Evolutionary conservation across 495 filamentous ascomycete genomes (phyloP), one percentile per base, ranked within the genome.

Genomic region (Lasiosphaeriaceae sp.): DNA sequence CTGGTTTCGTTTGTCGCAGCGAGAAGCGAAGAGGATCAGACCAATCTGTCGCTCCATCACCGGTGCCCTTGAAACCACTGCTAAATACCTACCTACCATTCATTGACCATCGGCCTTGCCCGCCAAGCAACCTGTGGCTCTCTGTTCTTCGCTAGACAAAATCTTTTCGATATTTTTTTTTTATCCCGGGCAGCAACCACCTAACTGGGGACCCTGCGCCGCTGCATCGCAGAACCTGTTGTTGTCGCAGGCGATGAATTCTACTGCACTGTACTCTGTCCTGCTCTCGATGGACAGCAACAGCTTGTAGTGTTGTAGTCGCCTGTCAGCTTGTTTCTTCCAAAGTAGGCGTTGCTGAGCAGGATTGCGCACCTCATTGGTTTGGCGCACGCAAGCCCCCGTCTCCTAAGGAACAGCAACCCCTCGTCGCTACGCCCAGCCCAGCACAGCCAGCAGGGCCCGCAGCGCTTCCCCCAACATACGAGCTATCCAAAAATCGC

Each of bases 401-500:
- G 64, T 66, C 58, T 55, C 61, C 64, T 55, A 43, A 64, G 61
- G 56, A 57, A 66, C 57, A 64, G 61, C 54, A 55, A 66, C 57
- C 64, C 64, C 64, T 63, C 59, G 44, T n/a, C 58, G n/a, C n/a
- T n/a, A n/a, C n/a, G n/a, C n/a, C n/a, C n/a, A n/a, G n/a, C n/a
- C 34, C 26, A 12, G 46, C 19, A 20, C n/a, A 19, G 26, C 49
- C 37, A 57, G 49, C 58, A 54, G 54, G 62, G 57, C 50, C 39
- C 49, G 48, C 35, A 39, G 26, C 26, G 26, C 39, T 43, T 17
- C n/a, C 14, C 43, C 54, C 61, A 57, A 61, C 57, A 65, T 57
- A 31, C 26, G 26, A 60, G n/a, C n/a, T n/a, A n/a, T n/a, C 46
- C 58, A 55, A 54, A 62, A 58, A 55, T 56, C 9, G 39, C 39